These are phyloP conservation scores for Ustilago cynodontis DNA, from an alignment of 1,284 basidiomycete genomes.

Conservation along the genomic window DNA sequence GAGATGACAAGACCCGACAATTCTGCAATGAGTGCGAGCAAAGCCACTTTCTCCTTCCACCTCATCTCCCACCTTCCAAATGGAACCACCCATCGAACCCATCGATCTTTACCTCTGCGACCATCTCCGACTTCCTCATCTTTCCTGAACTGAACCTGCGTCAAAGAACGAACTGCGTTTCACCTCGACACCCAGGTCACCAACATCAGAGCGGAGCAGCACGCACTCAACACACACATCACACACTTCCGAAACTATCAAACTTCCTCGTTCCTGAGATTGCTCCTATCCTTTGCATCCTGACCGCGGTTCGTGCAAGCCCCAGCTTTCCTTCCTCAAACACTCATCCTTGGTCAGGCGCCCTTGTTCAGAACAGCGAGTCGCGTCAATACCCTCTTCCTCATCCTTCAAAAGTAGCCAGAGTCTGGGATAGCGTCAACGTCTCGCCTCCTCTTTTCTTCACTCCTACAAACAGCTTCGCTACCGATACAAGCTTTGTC, in stretches of 20 bases:
- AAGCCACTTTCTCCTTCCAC: not conserved
- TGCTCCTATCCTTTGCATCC: constrained; percentile 8
- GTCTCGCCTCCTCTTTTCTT: not conserved
- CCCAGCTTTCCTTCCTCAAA: not conserved
- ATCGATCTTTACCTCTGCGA: not conserved
- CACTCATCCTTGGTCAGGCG: not conserved
- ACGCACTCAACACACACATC: constrained; percentile 2
- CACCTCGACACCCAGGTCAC: not conserved
- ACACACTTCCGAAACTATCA: constrained; percentile 9
- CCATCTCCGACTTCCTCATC: not conserved
- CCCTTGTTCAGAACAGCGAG: not conserved
- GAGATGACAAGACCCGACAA: not conserved
- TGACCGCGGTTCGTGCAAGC: constrained; percentile 1
- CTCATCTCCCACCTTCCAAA: too few relatives aligned
- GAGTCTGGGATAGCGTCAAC: not conserved
- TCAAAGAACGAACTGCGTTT: not conserved
- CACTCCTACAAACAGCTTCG: not conserved
- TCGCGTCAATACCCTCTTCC: not conserved
- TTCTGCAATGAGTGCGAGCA: not conserved
- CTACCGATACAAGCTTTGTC: too few relatives aligned
- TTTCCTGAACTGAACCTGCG: too few relatives aligned
- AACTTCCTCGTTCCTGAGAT: constrained; percentile 11
- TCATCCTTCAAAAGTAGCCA: constrained; percentile 4
- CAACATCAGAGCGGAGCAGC: not conserved
- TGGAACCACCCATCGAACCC: not conserved